A percentile compares a stretch with the other conserved stretches of the same genome.
Evolutionary conservation across 495 filamentous ascomycete species (phyloP).

Genomic region (Rhizodiscina lignyota): DNA sequence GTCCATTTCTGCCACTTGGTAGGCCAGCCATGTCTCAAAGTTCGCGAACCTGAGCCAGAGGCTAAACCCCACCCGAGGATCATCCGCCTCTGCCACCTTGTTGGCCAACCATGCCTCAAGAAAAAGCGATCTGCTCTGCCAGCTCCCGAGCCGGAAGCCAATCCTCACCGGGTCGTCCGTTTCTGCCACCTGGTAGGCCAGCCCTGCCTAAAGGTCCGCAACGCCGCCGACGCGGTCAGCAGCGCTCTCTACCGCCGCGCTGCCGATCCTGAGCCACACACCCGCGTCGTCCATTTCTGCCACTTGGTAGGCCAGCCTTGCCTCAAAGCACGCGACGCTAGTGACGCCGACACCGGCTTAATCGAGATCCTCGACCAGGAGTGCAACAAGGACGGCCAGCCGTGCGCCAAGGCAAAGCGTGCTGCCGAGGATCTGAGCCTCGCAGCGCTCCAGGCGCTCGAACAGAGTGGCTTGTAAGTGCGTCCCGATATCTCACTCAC

Average conservation of each 20-base stretch:
- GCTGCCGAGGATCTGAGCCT: slow-evolving; percentile 28
- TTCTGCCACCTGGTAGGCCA: slow-evolving; percentile 14
- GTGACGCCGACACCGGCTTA: not conserved
- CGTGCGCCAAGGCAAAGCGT: slow-evolving; percentile 27
- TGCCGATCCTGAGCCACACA: slow-evolving; percentile 5
- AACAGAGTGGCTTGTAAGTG: too few relatives aligned
- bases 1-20: slow-evolving; percentile 1
- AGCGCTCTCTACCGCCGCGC: slow-evolving; percentile 20
- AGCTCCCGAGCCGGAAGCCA: not conserved
- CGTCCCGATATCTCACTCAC: too few relatives aligned
- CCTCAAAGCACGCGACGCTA: slow-evolving; percentile 1
- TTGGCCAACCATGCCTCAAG: slow-evolving; percentile 14
- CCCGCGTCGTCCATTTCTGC: slow-evolving; percentile 1
- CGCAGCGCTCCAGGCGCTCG: too few relatives aligned
- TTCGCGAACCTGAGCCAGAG: not conserved
- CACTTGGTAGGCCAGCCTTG: slow-evolving; percentile 5
- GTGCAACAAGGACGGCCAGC: slow-evolving; percentile 13
- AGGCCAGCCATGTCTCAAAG: slow-evolving; percentile 6
- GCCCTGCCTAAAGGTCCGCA: slow-evolving; percentile 25
- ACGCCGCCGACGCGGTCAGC: slow-evolving; percentile 32
- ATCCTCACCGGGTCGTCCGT: slow-evolving; percentile 11
- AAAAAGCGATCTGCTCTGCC: slow-evolving; percentile 30
- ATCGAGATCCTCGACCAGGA: slow-evolving; percentile 7
- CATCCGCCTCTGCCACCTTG: slow-evolving; percentile 16
- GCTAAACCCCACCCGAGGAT: slow-evolving; percentile 1